Base-by-base conservation (phyloP, 1,139 yeast species). In the Debaryomycetaceae sp. region DNA sequence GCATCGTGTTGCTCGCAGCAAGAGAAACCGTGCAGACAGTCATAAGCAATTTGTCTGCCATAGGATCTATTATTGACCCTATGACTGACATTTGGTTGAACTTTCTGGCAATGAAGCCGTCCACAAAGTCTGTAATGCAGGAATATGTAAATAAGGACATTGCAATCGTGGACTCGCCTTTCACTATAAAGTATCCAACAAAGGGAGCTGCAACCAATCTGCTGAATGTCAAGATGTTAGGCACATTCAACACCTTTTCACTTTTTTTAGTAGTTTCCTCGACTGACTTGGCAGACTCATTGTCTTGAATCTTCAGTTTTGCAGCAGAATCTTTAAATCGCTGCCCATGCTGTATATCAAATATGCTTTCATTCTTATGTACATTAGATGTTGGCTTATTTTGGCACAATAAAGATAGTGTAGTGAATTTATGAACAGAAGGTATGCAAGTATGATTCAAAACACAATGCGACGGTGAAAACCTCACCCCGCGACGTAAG, bases 31-130 rank as follows among this genome's bases (percentile, higher is more conserved):
- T 89, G 41, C 95, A 80, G 0, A 87, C 79, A 33, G 94, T 78
- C 96, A 94, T 88, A 35, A 94, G 69, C 17, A 87, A 69, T 60
- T 94, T 94, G 58, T 94, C 99, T 0, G 98, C 99, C 68, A 89
- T 74, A 0, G 99, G 98, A 55, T 94, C 99, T 33, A 94, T 69
- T 16, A 94, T 83, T 0, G 96, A 85, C 0, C 99, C 99, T 4
- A 91, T 77, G 2, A 87, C 83, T 0, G 96, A 82, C 52, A 81
- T 79, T 75, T 85, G 70, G 41, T 88, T 81, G 68, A 65, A 91
- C 45, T 64, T 75, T 40, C 99, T 72, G 7, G 99, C 98, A 49
- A 94, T 79, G 55, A 66, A 87, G 0, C 99, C 98, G 59, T 94
- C 99, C 17, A 91, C 64, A 50, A 87, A 83, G 59, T 94, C 99